Percentiles rank a stretch among this genome's conserved stretches.
These are phyloP conservation scores for Penicillium sp. DNA, from an alignment of 2,329 filamentous ascomycete species.

Conservation along the genomic window DNA sequence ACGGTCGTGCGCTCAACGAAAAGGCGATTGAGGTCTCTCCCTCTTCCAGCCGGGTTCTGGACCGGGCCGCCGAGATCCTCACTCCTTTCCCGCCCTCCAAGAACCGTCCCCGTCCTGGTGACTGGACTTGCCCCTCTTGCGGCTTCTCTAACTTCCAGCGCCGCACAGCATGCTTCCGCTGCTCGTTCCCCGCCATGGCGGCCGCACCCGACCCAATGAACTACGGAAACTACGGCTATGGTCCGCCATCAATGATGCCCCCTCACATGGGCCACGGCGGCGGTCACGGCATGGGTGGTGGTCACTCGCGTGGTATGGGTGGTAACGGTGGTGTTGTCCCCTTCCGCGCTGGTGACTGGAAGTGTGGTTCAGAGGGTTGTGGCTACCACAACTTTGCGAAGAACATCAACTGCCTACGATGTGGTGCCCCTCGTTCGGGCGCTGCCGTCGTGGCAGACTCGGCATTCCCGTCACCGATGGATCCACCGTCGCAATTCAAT, in stretches of 20 bases:
- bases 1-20: constrained; percentile 94
- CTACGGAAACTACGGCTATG: constrained; percentile 59
- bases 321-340: constrained; percentile 81
- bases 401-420: constrained; percentile 96
- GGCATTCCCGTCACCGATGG: constrained; percentile 87
- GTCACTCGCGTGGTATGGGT: constrained; percentile 65
- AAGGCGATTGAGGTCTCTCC: constrained; percentile 99
- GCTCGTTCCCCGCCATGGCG: constrained; percentile 94
- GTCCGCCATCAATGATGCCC: constrained; percentile 76
- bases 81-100: constrained; percentile 98
- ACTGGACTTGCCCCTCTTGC: constrained; percentile 98
- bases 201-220: constrained; percentile 73
- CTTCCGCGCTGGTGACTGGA: constrained; percentile 98
- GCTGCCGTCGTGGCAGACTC: constrained; percentile 94
- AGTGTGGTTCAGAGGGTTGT: constrained; percentile 95
- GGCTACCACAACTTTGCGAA: constrained; percentile 99
- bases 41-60: constrained; percentile 92
- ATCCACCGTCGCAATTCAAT: constrained; percentile 75
- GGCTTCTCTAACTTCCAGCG: constrained; percentile 99
- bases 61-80: constrained; percentile 91
- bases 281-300: constrained; percentile 50
- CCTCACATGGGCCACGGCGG: constrained; percentile 68
- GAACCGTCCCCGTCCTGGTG: constrained; percentile 92
- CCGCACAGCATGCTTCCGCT: constrained; percentile 96
- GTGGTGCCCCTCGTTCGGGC: constrained; percentile 88